Conservation (phyloP, 768 basidiomycete genomes). For the Clavaria fumosa region DNA sequence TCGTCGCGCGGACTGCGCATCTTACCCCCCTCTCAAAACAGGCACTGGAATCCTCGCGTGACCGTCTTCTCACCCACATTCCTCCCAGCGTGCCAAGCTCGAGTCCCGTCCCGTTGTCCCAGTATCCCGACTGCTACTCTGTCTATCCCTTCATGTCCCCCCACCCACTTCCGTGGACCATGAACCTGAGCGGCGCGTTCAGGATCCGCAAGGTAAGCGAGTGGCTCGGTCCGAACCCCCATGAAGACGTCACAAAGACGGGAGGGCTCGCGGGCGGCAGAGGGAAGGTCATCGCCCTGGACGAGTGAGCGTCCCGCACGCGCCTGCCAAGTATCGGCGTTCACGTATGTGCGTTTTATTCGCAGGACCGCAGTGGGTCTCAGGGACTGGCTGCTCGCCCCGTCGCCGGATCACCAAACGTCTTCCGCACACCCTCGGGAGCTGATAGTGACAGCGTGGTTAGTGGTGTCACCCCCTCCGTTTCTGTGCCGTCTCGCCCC, state of each 20-base stretch:
- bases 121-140: constrained; percentile 33
- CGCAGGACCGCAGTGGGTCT: too few species aligned
- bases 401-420: too few species aligned
- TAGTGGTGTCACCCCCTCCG: too few species aligned
- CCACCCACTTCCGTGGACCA: constrained; percentile 33
- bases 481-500: too few species aligned
- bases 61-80: constrained; percentile 16
- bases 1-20: neutral
- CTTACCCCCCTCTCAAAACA: constrained; percentile 3
- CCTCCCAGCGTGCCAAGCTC: constrained; percentile 16
- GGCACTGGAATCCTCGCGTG: constrained; percentile 8
- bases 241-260: constrained; percentile 21
- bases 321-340: too few species aligned
- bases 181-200: constrained; percentile 30
- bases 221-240: constrained; percentile 30
- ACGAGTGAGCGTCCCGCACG: too few species aligned
- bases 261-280: constrained; percentile 25
- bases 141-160: constrained; percentile 50
- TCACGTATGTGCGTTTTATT: too few species aligned
- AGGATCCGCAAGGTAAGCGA: constrained; percentile 48
- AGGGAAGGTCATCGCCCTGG: too few species aligned
- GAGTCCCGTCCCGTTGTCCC: constrained; percentile 13
- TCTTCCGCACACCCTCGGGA: too few species aligned
- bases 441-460: too few species aligned
- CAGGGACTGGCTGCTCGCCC: too few species aligned